These are phyloP conservation scores for Syzygium syzygioides DNA, from an alignment of 441 rosid genomes.

Conservation along the genomic window DNA sequence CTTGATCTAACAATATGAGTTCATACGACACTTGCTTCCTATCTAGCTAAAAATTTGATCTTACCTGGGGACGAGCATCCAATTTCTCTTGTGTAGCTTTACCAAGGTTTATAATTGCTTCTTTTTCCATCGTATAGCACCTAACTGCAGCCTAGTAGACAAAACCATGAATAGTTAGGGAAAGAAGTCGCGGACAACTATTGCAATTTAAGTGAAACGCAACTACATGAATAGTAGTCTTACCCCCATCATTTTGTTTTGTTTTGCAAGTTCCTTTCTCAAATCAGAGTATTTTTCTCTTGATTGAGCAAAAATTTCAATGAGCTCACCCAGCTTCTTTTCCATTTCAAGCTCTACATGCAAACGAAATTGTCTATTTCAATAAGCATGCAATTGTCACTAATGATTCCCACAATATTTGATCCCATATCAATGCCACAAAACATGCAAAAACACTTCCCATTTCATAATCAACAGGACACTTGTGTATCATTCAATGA, in stretches of 20 bases:
- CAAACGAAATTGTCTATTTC: neutral
- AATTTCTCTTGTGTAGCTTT: conserved; percentile 59
- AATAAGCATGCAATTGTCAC: neutral
- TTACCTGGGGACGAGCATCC: conserved; percentile 66
- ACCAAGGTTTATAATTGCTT: conserved; percentile 55
- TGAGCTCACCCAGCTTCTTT: conserved; percentile 43
- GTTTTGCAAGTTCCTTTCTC: conserved; percentile 44
- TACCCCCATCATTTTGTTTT: conserved; percentile 58
- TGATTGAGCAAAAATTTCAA: conserved; percentile 32
- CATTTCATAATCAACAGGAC: neutral
- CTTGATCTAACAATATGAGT: neutral
- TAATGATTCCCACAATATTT: neutral
- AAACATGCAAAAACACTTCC: neutral
- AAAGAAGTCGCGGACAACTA: neutral
- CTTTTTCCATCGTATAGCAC: conserved; percentile 45
- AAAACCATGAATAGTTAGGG: neutral
- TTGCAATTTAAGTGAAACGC: neutral
- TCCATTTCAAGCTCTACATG: conserved; percentile 50
- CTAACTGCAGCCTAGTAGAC: conserved; percentile 58
- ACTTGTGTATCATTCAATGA: neutral
- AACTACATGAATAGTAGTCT: neutral
- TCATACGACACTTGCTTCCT: neutral
- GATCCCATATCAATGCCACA: neutral
- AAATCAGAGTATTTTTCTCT: conserved; percentile 36
- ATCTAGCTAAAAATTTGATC: neutral